These are phyloP conservation scores for Fusarium begoniae DNA, from an alignment of 2,329 filamentous ascomycete genomes.

Conservation along the genomic window DNA sequence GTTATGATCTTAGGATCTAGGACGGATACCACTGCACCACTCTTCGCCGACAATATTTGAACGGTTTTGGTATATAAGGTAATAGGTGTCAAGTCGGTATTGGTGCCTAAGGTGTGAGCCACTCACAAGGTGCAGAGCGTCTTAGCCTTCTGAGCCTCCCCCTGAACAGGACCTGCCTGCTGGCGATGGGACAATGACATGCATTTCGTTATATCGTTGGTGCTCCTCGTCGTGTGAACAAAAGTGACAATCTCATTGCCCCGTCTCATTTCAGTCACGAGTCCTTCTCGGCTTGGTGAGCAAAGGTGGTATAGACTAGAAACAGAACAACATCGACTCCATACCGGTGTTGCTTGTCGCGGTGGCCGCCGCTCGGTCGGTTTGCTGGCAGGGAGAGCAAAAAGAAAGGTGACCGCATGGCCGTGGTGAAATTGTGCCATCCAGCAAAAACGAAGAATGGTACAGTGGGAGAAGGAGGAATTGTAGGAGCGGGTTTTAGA, in stretches of 20 bases:
- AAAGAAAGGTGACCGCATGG: not conserved
- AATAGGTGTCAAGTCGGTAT: not conserved
- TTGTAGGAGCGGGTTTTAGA: not conserved
- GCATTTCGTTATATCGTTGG: too few species aligned
- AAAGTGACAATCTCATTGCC: too few species aligned
- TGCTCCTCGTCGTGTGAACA: too few species aligned
- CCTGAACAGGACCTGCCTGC: not conserved
- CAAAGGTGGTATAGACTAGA: not conserved
- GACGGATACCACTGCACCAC: conserved; percentile 1
- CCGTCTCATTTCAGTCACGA: too few species aligned
- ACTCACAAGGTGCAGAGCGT: too few species aligned
- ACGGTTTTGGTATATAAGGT: not conserved
- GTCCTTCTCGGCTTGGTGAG: not conserved
- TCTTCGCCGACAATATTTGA: not conserved
- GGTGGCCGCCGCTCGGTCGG: not conserved
- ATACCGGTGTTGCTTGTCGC: not conserved
- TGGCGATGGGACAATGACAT: not conserved
- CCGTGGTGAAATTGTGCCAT: not conserved
- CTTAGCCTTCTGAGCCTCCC: not conserved
- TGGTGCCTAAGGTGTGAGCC: not conserved
- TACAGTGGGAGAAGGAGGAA: not conserved
- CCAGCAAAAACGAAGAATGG: not conserved
- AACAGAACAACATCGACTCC: not conserved
- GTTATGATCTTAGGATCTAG: not conserved
- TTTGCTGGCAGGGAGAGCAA: not conserved